Evolutionary conservation across 192 early-diverging fungal genomes (phyloP), one percentile per base, ranked within the genome.

Genomic region (Thoreauomyces humboldtii): DNA sequence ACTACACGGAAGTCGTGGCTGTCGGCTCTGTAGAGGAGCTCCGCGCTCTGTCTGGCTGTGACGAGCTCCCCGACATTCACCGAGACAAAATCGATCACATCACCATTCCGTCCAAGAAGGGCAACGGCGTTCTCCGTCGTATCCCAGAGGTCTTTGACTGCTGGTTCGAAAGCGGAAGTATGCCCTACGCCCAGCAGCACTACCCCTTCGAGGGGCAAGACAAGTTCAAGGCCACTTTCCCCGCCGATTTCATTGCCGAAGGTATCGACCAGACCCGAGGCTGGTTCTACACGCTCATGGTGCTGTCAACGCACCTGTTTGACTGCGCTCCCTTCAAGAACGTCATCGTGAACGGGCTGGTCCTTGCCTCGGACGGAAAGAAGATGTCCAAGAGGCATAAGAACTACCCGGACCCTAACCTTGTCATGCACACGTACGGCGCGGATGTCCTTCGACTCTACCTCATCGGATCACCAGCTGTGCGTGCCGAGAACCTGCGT

Each of bases 161-260:
- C 76, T 98, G 95, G 96, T 97, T 97, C 70, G 94, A 97, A 78
- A 91, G 89, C 65, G 93, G 93, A 64, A 91, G 89, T 75, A 99
- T 99, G 97, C 97, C 97, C 19, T 99, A 96, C 64, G 97, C 97
- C 11, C 95, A 97, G 77, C 88, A 94, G 74, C 97, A 99, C 81
- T 99, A 98, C 75, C 97, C 97, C 41, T 99, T 99, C 63, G 95
- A 99, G 77, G 97, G 97, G 80, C 77, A 90, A 80, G 90, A 94
- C 48, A 75, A 86, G 59, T 94, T 98, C 71, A 72, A 89, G 63
- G 65, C 70, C 19, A 85, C 85, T 14, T 99, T 99, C 90, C 97
- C 97, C 6, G 97, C 97, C 12, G 91, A 99, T 72, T 99, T 99
- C 76, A 95, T 99, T 70, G 92, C 95, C n/a, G 97, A 99, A 77